Evolutionary conservation across 2,329 filamentous ascomycete genomes (phyloP).

Genomic region (Neonectria magnoliae): DNA sequence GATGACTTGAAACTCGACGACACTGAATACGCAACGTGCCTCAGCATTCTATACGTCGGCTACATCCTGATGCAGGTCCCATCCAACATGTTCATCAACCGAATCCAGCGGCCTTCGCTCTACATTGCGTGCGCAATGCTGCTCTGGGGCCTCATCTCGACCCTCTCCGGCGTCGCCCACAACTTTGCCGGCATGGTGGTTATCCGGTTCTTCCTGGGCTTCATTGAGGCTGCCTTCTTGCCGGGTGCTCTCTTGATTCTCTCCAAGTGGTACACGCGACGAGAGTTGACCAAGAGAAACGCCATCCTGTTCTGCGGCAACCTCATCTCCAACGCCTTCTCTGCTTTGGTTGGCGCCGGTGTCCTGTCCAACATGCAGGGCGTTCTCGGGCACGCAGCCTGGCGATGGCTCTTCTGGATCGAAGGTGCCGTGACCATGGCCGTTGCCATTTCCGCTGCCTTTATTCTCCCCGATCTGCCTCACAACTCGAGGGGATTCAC

Average conservation of each 20-base stretch:
- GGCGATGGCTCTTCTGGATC: slow-evolving; percentile 71
- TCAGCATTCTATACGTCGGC: slow-evolving; percentile 73
- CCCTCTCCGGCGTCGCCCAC: slow-evolving; percentile 61
- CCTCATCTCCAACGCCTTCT: slow-evolving; percentile 69
- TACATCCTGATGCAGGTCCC: slow-evolving; percentile 73
- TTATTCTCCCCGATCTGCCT: slow-evolving; percentile 65
- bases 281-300: slow-evolving; percentile 64
- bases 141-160: slow-evolving; percentile 70
- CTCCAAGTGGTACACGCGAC: slow-evolving; percentile 73
- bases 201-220: slow-evolving; percentile 68
- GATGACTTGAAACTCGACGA: slow-evolving; percentile 65
- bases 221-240: slow-evolving; percentile 71
- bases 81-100: slow-evolving; percentile 67
- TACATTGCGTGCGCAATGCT: slow-evolving; percentile 64
- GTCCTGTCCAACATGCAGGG: slow-evolving; percentile 68
- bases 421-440: slow-evolving; percentile 64
- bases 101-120: slow-evolving; percentile 60
- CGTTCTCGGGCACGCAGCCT: slow-evolving; percentile 62
- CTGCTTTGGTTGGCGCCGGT: slow-evolving; percentile 67
- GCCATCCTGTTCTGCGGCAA: slow-evolving; percentile 69
- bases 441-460: slow-evolving; percentile 56
- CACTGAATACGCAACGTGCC: slow-evolving; percentile 70
- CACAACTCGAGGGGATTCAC: slow-evolving; percentile 67
- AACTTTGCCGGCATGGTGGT: slow-evolving; percentile 65
- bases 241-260: slow-evolving; percentile 72